phyloP scores from a whole-genome alignment of 1,284 basidiomycete species.

The Cutaneotrichosporon daszewskae region DNA sequence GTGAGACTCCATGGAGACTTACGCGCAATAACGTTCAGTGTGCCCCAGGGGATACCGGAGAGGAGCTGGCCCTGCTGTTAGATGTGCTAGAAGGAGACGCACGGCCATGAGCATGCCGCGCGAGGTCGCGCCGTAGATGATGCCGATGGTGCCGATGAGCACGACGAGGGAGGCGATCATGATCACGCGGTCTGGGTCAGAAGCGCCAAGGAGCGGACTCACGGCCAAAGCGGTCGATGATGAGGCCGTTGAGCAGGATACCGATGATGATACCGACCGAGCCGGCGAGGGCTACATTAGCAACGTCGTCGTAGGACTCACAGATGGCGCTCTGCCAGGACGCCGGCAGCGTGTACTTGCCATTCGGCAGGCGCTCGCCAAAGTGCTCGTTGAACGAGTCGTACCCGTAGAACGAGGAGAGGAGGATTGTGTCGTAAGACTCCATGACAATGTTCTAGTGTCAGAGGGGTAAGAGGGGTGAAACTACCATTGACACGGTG shows the following conservation, averaged over 20 bases:
- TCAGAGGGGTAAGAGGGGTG: neutral
- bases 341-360: too few species aligned
- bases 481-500: neutral
- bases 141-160: slow-evolving; percentile 39
- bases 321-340: neutral
- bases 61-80: slow-evolving; percentile 48
- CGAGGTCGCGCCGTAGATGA: slow-evolving; percentile 43
- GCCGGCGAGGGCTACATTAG: slow-evolving; percentile 1
- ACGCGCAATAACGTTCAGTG: slow-evolving; percentile 12
- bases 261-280: slow-evolving; percentile 2
- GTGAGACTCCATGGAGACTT: too few species aligned
- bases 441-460: slow-evolving; percentile 5
- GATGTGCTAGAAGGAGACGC: too few species aligned
- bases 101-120: slow-evolving; percentile 37
- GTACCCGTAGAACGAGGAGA: slow-evolving; percentile 1
- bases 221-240: slow-evolving; percentile 6
- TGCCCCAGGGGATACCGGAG: slow-evolving; percentile 21
- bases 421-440: slow-evolving; percentile 2
- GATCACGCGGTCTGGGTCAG: slow-evolving; percentile 5
- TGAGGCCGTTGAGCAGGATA: slow-evolving; percentile 1
- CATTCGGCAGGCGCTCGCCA: neutral
- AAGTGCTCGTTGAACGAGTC: neutral
- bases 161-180: slow-evolving; percentile 20
- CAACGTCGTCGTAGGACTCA: neutral
- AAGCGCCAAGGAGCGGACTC: too few species aligned